Evolutionary conservation across 2,329 filamentous ascomycete species (phyloP).

Genomic region (Fusarium sp.): DNA sequence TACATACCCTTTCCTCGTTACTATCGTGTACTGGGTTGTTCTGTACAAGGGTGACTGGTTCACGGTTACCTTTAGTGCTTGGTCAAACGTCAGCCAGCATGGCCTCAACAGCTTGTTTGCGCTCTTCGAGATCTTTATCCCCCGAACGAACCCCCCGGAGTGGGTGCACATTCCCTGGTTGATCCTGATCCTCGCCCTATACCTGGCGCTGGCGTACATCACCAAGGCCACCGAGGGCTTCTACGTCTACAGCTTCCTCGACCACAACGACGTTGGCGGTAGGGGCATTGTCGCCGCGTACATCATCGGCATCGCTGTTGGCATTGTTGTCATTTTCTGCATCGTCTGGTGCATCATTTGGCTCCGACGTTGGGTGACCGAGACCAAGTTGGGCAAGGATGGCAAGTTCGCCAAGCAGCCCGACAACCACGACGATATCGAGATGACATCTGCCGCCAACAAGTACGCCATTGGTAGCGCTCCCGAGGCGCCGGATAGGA

Average conservation of each 20-base stretch:
- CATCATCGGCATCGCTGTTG: conserved; percentile 69
- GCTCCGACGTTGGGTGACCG: conserved; percentile 62
- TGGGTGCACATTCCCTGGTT: conserved; percentile 76
- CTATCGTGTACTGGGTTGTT: conserved; percentile 76
- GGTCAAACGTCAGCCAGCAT: conserved; percentile 80
- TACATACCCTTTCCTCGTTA: conserved; percentile 76
- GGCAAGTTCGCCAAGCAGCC: conserved; percentile 55
- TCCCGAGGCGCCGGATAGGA: conserved; percentile 33
- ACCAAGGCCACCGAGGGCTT: conserved; percentile 76
- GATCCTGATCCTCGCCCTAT: conserved; percentile 76
- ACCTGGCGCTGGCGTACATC: conserved; percentile 80
- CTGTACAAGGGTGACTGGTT: conserved; percentile 68
- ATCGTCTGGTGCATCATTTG: conserved; percentile 64
- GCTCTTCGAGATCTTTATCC: conserved; percentile 78
- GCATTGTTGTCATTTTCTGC: conserved; percentile 64
- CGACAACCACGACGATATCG: conserved; percentile 37
- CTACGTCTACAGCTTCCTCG: conserved; percentile 84
- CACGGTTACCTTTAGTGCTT: conserved; percentile 62
- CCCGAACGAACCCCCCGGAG: conserved; percentile 70
- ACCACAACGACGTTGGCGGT: conserved; percentile 66
- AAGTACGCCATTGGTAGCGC: conserved; percentile 32
- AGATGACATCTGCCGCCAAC: conserved; percentile 42
- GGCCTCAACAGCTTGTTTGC: conserved; percentile 79
- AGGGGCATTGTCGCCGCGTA: conserved; percentile 70
- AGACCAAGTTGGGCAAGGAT: conserved; percentile 57